A percentile compares a stretch with the other conserved stretches of the same genome.
Conservation (phyloP, 257 asterid genomes). For the Ajuga chamaepitys region DNA sequence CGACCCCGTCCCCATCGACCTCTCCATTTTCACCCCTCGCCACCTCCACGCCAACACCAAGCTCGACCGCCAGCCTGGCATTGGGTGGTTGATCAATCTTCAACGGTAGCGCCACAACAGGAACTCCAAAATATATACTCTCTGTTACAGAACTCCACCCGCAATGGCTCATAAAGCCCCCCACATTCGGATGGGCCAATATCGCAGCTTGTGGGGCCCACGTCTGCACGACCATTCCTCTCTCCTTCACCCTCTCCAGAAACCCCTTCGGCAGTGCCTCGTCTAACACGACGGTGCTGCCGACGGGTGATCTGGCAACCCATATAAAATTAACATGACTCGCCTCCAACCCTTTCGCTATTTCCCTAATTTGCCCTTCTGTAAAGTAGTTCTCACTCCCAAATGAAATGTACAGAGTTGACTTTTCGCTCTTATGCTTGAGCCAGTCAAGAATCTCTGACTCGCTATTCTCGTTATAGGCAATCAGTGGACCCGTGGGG, state of each 20-base stretch:
- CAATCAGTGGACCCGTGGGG: conserved; percentile 22
- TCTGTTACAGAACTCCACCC: conserved; percentile 30
- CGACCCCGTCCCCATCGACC: conserved; percentile 12
- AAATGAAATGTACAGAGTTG: conserved; percentile 31
- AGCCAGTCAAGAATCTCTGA: conserved; percentile 29
- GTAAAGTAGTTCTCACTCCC: conserved; percentile 40
- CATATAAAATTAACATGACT: conserved; percentile 26
- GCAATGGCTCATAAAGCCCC: conserved; percentile 33
- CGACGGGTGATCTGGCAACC: conserved; percentile 24
- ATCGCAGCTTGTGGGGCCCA: conserved; percentile 33
- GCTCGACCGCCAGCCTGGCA: conserved; percentile 23
- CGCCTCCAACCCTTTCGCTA: conserved; percentile 31
- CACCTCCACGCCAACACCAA: conserved; percentile 28
- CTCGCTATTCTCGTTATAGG: background rate
- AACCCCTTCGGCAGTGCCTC: conserved; percentile 25
- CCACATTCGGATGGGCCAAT: conserved; percentile 16
- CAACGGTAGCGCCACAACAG: conserved; percentile 27
- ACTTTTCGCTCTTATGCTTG: background rate
- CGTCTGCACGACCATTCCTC: conserved; percentile 14
- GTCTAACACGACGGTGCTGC: background rate
- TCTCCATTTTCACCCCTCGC: conserved; percentile 5
- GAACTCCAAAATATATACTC: conserved; percentile 14
- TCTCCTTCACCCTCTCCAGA: conserved; percentile 16
- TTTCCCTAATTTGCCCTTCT: conserved; percentile 21
- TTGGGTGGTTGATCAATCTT: conserved; percentile 28